phyloP scores from a whole-genome alignment of 768 basidiomycete genomes.

The Tricholoma matsutake region DNA sequence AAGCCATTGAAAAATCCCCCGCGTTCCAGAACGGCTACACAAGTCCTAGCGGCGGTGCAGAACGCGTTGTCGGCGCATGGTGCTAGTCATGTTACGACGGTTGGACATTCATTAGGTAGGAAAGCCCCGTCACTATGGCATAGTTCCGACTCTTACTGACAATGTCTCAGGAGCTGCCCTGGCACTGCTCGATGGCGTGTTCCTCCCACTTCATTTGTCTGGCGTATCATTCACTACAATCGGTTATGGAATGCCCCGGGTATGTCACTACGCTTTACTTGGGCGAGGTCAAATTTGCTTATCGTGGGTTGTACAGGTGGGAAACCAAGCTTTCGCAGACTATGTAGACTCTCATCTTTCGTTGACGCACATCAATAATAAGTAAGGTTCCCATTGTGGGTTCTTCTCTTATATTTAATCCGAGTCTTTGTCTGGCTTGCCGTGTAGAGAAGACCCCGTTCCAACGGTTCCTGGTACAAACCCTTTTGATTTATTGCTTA shows the following conservation, averaged over 20 bases:
- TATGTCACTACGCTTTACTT: slow-evolving; percentile 27
- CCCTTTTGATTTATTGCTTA: not conserved
- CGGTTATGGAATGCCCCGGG: slow-evolving; percentile 43
- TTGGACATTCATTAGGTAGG: slow-evolving; percentile 45
- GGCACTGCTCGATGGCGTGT: slow-evolving; percentile 53
- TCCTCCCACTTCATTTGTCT: slow-evolving; percentile 48
- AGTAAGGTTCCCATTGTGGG: slow-evolving; percentile 19
- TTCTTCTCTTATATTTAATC: not conserved
- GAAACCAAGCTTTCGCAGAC: slow-evolving; percentile 61
- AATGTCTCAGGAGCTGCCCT: slow-evolving; percentile 45
- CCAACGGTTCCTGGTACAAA: not conserved
- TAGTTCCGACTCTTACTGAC: not conserved
- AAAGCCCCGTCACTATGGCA: no score
- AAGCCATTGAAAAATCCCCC: not conserved
- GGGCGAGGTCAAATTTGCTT: not conserved
- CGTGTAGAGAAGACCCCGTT: not conserved
- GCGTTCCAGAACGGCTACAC: slow-evolving; percentile 35
- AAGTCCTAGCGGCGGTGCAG: slow-evolving; percentile 40
- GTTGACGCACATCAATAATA: slow-evolving; percentile 62
- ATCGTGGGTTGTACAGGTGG: slow-evolving; percentile 30
- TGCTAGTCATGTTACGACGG: slow-evolving; percentile 38
- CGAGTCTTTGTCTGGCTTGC: no score
- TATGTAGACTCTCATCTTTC: slow-evolving; percentile 50
- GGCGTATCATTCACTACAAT: slow-evolving; percentile 33
- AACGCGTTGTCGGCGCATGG: slow-evolving; percentile 30